Conservation (phyloP, 2,329 filamentous ascomycete species). For the Pseudogymnoascus sp. region DNA sequence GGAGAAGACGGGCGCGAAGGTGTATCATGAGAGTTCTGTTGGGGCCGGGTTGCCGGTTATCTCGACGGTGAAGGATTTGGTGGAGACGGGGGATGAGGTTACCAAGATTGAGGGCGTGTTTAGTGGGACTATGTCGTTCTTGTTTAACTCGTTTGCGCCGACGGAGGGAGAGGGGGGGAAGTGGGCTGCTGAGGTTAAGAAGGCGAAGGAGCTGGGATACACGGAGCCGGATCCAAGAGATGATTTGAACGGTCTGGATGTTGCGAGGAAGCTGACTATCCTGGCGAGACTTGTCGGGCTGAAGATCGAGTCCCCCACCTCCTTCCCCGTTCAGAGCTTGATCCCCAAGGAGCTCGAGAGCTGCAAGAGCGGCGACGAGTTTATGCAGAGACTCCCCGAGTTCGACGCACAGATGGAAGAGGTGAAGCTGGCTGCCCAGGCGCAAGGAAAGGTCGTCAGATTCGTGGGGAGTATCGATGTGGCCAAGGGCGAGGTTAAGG, state of each 20-base stretch:
- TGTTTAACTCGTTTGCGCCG: conserved; percentile 96
- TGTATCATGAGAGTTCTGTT: conserved; percentile 93
- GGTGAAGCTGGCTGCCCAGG: conserved; percentile 75
- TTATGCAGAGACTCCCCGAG: conserved; percentile 68
- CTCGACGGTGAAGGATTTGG: conserved; percentile 86
- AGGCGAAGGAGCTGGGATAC: conserved; percentile 88
- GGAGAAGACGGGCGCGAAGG: conserved; percentile 61
- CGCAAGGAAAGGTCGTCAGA: conserved; percentile 82
- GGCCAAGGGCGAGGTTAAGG: conserved; percentile 71
- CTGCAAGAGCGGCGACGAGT: conserved; percentile 71
- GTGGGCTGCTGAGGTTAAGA: conserved; percentile 86
- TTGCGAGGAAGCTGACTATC: conserved; percentile 94
- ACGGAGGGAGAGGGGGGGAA: conserved; percentile 65
- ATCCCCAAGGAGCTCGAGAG: conserved; percentile 83
- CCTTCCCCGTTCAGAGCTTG: conserved; percentile 88
- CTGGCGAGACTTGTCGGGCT: conserved; percentile 79
- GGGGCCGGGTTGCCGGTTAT: conserved; percentile 90
- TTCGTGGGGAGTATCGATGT: conserved; percentile 94
- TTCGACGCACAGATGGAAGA: conserved; percentile 89
- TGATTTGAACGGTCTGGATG: conserved; percentile 79
- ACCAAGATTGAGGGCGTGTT: conserved; percentile 95
- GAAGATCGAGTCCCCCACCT: conserved; percentile 71
- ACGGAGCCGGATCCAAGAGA: conserved; percentile 83
- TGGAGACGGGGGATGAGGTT: conserved; percentile 86
- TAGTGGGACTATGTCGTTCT: conserved; percentile 93